A percentile compares a stretch with the other conserved stretches of the same genome.
These are phyloP conservation scores for Lolium multiflorum DNA, from an alignment of 176 grass and related monocot species.

Conservation along the genomic window DNA sequence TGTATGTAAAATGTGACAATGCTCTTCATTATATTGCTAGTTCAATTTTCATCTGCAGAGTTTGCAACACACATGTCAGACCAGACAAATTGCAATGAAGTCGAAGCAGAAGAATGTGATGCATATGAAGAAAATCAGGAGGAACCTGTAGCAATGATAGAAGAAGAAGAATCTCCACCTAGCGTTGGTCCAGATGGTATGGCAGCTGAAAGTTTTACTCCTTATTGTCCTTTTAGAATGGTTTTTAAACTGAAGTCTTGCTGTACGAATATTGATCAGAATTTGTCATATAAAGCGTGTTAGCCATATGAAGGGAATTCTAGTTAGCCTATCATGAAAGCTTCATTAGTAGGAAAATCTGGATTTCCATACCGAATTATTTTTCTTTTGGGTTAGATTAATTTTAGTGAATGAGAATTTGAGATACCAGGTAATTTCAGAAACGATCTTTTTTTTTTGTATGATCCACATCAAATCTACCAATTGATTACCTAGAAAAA, in stretches of 20 bases:
- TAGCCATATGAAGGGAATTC: not conserved
- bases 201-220: constrained; percentile 13
- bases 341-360: not conserved
- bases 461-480: constrained; percentile 24
- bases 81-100: constrained; percentile 61
- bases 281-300: not conserved
- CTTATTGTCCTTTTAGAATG: not conserved
- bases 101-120: constrained; percentile 71
- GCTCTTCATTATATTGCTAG: not conserved
- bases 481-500: not conserved
- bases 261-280: not conserved
- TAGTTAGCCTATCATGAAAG: constrained; percentile 15
- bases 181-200: constrained; percentile 54
- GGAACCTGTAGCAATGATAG: constrained; percentile 78
- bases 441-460: not conserved
- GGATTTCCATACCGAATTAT: not conserved
- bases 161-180: constrained; percentile 82
- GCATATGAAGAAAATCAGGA: constrained; percentile 83
- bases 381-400: constrained; percentile 1
- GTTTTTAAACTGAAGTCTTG: not conserved
- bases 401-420: not conserved
- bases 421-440: not conserved
- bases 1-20: not conserved
- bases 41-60: constrained; percentile 45
- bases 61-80: constrained; percentile 49